Base-by-base conservation (phyloP, 192 early-diverging fungal species). In the Phycomyces blakesleeanus region DNA sequence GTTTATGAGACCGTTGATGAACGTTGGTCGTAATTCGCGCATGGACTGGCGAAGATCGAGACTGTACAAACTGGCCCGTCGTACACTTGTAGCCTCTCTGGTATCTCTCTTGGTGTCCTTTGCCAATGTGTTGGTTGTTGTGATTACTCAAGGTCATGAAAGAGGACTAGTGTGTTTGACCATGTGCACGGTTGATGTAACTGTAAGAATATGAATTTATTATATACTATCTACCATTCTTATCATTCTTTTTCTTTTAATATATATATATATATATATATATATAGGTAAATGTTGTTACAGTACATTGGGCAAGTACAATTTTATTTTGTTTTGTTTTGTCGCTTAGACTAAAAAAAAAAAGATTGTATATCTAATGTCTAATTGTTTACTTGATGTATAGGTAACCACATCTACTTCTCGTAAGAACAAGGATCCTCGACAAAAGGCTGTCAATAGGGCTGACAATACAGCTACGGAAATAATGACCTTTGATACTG, bases 171-270 rank as follows among this genome's bases (percentile, higher is more conserved):
- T 79, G 20, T 82, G 81, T 44, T 52, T 82, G n/a, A 75, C 81
- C 6, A 76, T 73, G 37, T 82, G 81, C 41, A 82, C 76, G 4
- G 63, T 82, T 6, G 81, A 82, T 65, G 81, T 82, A 40, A 82
- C 81, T 0, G 57, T 79, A 68, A 68, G 66, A 29, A 42, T 22
- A 8, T 18, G 38, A 25, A 52, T 53, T 29, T 51, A 37, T 22
- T 53, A 38, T 12, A n/a, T 34, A 34, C 7, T 34, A 5, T 34
- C 3, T 2, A 34, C 29, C 29, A 34, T 34, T 34, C 5, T 50
- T 14, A 24, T 51, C 14, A 24, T 5, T 34, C 20, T 34, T 50
- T 50, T 12, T 61, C n/a, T 47, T 49, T 50, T 53, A 44, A 25
- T 3, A 56, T 37, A 37, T 21, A 53, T n/a, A 20, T 40, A 38